Base-by-base conservation (phyloP, 306 rosid genomes). In the Acacia acuminata region DNA sequence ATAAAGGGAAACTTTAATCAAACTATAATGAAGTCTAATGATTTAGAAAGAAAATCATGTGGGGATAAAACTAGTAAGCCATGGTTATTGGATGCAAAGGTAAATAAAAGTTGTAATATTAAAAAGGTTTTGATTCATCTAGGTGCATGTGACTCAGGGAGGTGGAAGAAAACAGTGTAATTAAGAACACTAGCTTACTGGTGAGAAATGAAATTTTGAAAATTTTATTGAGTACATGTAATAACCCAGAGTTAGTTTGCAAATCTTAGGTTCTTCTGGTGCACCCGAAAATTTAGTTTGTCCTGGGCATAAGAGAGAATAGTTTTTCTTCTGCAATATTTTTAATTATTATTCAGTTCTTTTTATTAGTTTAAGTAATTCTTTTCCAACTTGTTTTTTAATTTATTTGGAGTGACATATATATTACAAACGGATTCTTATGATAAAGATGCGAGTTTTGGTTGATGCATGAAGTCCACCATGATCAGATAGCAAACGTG, bases 401-500 rank as follows among this genome's bases (percentile, higher is more conserved):
- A 60, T n/a, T 24, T 24, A 4, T 60, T 60, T n/a, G 25, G 66
- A 60, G 66, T 11, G 34, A 60, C 66, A 60, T 60, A 12, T 60
- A 60, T 60, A 22, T 58, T 22, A 8, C 30, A 60, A 24, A 10
- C 30, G 15, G 15, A 24, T 22, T 24, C 17, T 27, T 63, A 27
- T 30, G 40, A 27, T 27, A 13, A 27, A 63, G 36, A 5, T 63
- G 69, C 20, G 2, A 14, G 10, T 14, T 14, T 32, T 14, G 10
- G 9, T 4, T 64, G 70, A 30, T 64, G 70, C 70, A 64, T 64
- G 70, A 64, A 64, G 42, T 64, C 70, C 40, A 30, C 70, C 42
- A 64, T 64, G 70, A 64, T 30, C 14, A 64, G 42, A 30, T 30
- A 64, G 70, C 70, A 64, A 42, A 30, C 70, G 70, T 64, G 70